These are phyloP conservation scores for Aspergillus luchuensis DNA, from an alignment of 2,329 filamentous ascomycete species.

Conservation along the genomic window DNA sequence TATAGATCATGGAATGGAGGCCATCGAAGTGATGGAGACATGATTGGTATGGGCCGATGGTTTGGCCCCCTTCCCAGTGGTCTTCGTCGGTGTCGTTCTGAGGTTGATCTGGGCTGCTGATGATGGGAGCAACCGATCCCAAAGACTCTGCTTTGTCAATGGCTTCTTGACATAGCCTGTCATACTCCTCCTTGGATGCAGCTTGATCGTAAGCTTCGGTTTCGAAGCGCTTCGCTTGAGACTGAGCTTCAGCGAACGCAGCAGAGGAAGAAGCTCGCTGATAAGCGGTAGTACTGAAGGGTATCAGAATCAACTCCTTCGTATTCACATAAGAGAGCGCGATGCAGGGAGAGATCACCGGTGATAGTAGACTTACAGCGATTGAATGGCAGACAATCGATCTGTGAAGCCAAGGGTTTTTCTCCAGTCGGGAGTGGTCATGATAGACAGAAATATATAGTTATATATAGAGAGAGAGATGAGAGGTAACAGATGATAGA, in stretches of 20 bases:
- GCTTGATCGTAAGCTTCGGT: slow-evolving; percentile 42
- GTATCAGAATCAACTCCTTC: slow-evolving; percentile 16
- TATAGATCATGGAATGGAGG: slow-evolving; percentile 81
- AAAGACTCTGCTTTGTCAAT: slow-evolving; percentile 36
- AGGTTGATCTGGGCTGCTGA: slow-evolving; percentile 25
- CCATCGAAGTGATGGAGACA: slow-evolving; percentile 65
- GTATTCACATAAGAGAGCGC: background rate
- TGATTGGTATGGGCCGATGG: slow-evolving; percentile 59
- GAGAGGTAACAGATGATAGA: background rate
- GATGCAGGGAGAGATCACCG: background rate
- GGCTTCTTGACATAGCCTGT: slow-evolving; percentile 44
- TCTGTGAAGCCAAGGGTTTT: slow-evolving; percentile 58
- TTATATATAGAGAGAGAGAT: background rate
- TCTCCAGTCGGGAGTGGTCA: slow-evolving; percentile 48
- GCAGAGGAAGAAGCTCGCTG: slow-evolving; percentile 49
- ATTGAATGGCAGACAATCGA: slow-evolving; percentile 65
- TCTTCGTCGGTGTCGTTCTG: slow-evolving; percentile 26
- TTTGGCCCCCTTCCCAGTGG: slow-evolving; percentile 35
- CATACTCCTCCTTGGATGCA: slow-evolving; percentile 58
- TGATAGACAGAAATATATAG: background rate
- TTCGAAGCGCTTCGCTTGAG: slow-evolving; percentile 67
- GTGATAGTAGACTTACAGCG: slow-evolving; percentile 53
- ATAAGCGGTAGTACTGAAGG: slow-evolving; percentile 51
- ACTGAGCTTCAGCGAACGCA: slow-evolving; percentile 52
- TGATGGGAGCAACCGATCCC: slow-evolving; percentile 24